Evolutionary conservation across 2,329 filamentous ascomycete genomes (phyloP).

Genomic region (Neurospora sp.): DNA sequence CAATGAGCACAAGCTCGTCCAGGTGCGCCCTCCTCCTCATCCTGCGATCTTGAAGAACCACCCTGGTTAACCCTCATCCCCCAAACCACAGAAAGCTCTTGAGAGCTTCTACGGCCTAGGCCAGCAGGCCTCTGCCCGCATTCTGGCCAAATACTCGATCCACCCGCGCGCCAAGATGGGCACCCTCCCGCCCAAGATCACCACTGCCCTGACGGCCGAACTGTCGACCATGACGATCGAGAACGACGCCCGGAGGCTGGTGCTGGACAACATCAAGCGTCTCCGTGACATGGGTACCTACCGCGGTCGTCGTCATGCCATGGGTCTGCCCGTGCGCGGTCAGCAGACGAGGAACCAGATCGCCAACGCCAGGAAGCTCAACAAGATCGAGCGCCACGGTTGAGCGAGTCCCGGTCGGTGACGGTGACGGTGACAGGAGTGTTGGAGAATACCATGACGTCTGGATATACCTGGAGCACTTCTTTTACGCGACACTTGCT

Average conservation of each 20-base stretch:
- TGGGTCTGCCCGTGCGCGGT: conserved; percentile 83
- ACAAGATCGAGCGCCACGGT: conserved; percentile 41
- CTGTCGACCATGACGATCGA: conserved; percentile 90
- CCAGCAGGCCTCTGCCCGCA: conserved; percentile 54
- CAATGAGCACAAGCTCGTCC: conserved; percentile 70
- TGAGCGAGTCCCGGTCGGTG: conserved; percentile 15
- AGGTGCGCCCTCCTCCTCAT: conserved; percentile 42
- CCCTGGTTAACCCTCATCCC: conserved; percentile 6
- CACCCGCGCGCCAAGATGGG: conserved; percentile 74
- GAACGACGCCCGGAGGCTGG: conserved; percentile 67
- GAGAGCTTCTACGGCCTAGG: conserved; percentile 83
- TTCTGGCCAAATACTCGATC: conserved; percentile 85
- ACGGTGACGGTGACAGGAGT: neutral
- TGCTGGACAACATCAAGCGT: conserved; percentile 77
- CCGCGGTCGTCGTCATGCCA: conserved; percentile 81
- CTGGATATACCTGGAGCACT: neutral
- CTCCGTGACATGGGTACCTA: conserved; percentile 88
- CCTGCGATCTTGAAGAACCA: conserved; percentile 1
- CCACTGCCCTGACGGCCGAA: conserved; percentile 75
- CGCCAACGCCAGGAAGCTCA: conserved; percentile 51
- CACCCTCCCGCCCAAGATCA: conserved; percentile 61
- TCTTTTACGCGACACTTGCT: neutral
- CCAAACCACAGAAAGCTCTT: conserved; percentile 52
- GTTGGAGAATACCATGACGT: conserved; percentile 1
- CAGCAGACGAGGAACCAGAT: conserved; percentile 77